A percentile compares a stretch with the other conserved stretches of the same genome.
These are phyloP conservation scores for Platanthera zijinensis DNA, from an alignment of 106 monocot species.

Conservation along the genomic window DNA sequence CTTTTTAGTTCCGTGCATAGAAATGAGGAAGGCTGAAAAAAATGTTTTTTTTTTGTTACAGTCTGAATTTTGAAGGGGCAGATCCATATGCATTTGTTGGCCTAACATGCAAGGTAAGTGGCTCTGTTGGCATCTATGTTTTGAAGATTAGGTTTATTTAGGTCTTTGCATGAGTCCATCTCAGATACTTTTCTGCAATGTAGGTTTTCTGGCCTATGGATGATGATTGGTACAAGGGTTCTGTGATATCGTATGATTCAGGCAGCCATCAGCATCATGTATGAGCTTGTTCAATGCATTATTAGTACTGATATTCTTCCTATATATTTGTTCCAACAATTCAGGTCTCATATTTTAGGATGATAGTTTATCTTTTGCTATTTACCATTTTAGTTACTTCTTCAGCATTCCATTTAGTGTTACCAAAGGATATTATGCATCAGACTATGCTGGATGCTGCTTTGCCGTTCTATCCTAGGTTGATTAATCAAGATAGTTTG, in stretches of 20 bases:
- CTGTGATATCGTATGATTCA: slow-evolving; percentile 41
- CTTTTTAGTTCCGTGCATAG: background rate
- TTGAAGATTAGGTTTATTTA: background rate
- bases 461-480: background rate
- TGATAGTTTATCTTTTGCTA: background rate
- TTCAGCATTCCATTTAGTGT: background rate
- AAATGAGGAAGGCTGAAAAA: background rate
- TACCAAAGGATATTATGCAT: background rate
- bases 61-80: slow-evolving; percentile 61
- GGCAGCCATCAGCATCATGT: slow-evolving; percentile 47
- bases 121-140: background rate
- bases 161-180: background rate
- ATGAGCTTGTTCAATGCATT: slow-evolving; percentile 14
- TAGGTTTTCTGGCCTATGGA: slow-evolving; percentile 98
- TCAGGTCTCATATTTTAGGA: background rate
- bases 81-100: slow-evolving; percentile 72
- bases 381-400: background rate
- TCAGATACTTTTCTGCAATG: slow-evolving; percentile 1
- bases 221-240: slow-evolving; percentile 80
- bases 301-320: background rate
- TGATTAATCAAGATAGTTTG: background rate
- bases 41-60: slow-evolving; percentile 17
- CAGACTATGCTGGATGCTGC: background rate
- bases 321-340: background rate
- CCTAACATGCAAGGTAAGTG: slow-evolving; percentile 79